A percentile compares a stretch with the other conserved stretches of the same genome.
Conservation (phyloP, 371 early-diverging fungal genomes). For the Circinella minor region DNA sequence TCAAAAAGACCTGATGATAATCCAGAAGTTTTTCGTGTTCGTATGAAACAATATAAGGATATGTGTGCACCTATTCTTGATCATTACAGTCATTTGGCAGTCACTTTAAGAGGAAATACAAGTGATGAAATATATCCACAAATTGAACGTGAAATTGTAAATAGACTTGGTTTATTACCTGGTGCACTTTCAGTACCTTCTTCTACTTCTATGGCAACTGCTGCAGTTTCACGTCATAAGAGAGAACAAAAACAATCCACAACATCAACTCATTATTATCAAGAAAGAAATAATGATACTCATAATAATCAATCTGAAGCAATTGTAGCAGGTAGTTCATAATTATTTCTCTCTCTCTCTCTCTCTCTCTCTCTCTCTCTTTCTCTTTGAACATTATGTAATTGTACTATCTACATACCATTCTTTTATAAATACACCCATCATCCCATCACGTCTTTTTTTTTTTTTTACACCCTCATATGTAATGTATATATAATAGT, state of each 20-base stretch:
- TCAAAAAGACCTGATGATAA: slow-evolving; percentile 93
- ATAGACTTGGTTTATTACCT: slow-evolving; percentile 46
- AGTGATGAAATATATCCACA: slow-evolving; percentile 92
- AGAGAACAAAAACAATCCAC: slow-evolving; percentile 10
- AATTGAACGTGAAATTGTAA: slow-evolving; percentile 62
- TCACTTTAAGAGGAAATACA: slow-evolving; percentile 74
- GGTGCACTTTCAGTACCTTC: slow-evolving; percentile 16
- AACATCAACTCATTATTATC: background rate
- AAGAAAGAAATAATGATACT: background rate
- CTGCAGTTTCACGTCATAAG: slow-evolving; percentile 17
- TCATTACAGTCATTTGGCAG: slow-evolving; percentile 75
- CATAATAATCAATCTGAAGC: background rate
- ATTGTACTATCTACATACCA: too few relatives aligned
- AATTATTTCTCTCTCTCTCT: too few relatives aligned
- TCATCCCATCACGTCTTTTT: too few relatives aligned
- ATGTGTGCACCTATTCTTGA: slow-evolving; percentile 83
- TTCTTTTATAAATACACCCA: too few relatives aligned
- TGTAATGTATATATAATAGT: too few relatives aligned
- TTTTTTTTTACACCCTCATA: too few relatives aligned
- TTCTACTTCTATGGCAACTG: slow-evolving; percentile 10
- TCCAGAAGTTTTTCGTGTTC: slow-evolving; percentile 79
- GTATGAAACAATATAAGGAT: slow-evolving; percentile 78
- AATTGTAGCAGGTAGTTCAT: background rate
- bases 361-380: too few relatives aligned
- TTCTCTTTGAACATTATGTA: too few relatives aligned